Evolutionary conservation across 768 basidiomycete species (phyloP).

Genomic region (Collybia sp.): DNA sequence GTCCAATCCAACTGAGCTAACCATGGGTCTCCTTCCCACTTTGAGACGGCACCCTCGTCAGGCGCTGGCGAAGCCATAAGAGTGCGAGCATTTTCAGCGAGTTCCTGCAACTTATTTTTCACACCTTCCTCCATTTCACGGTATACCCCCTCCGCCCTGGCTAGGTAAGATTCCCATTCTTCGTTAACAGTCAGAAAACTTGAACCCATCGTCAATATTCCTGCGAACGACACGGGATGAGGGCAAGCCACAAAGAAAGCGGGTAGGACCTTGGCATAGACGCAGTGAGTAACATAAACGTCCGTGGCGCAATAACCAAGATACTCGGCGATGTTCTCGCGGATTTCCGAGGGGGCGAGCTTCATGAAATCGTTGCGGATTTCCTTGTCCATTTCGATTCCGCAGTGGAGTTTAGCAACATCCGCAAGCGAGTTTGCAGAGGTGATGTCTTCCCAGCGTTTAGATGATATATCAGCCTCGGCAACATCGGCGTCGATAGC

Average conservation of each 20-base stretch:
- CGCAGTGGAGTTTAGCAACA: conserved; percentile 87
- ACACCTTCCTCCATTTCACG: conserved; percentile 66
- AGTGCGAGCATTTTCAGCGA: conserved; percentile 67
- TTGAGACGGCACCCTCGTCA: conserved; percentile 9
- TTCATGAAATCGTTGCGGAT: conserved; percentile 76
- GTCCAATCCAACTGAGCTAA: conserved; percentile 93
- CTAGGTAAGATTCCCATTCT: conserved; percentile 81
- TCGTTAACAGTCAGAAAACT: conserved; percentile 89
- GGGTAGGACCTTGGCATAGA: conserved; percentile 75
- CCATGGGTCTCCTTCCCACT: conserved; percentile 78
- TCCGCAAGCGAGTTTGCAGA: conserved; percentile 90
- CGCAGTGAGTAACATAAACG: conserved; percentile 78
- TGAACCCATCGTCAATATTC: conserved; percentile 87
- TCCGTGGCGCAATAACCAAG: conserved; percentile 84
- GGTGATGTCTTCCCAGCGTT: conserved; percentile 91
- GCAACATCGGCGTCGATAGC: conserved; percentile 32
- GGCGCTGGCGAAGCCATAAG: conserved; percentile 31
- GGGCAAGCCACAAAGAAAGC: conserved; percentile 81
- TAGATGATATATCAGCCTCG: conserved; percentile 26
- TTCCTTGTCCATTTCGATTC: conserved; percentile 73
- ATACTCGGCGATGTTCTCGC: conserved; percentile 63
- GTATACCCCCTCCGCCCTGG: conserved; percentile 74
- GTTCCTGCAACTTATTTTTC: conserved; percentile 63
- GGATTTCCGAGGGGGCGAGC: conserved; percentile 57
- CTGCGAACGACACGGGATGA: conserved; percentile 89